Percentiles rank a stretch among this genome's conserved stretches.
Conservation (phyloP, 192 early-diverging fungal genomes). For the Gonapodya prolifera region DNA sequence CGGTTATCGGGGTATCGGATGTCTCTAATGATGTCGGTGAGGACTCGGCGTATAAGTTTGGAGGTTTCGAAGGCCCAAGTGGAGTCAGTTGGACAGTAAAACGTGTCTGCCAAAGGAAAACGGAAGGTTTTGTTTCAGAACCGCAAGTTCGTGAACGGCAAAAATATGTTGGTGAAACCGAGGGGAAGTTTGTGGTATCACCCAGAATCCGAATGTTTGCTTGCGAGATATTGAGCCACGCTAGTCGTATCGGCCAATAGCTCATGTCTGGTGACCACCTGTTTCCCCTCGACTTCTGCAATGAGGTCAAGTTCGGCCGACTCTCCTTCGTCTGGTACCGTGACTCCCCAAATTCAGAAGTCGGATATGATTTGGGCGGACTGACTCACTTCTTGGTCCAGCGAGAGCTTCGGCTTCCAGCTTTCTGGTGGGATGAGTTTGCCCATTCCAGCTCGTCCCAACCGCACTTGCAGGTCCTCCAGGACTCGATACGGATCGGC, state of each 20-base stretch:
- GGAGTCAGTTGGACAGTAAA: neutral
- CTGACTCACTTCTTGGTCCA: conserved; percentile 58
- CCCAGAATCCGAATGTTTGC: too few relatives aligned
- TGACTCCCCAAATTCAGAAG: neutral
- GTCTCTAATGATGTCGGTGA: too few relatives aligned
- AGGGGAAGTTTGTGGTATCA: neutral
- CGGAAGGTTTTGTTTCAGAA: too few relatives aligned
- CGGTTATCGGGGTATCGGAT: neutral
- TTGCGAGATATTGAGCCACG: neutral
- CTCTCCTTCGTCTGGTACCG: neutral
- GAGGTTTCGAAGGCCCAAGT: neutral
- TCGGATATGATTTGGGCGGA: neutral
- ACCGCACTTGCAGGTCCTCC: conserved; percentile 58
- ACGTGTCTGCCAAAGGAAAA: neutral
- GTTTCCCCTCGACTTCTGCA: too few relatives aligned
- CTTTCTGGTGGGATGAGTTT: conserved; percentile 84
- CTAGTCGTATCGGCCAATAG: neutral
- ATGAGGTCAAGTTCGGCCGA: too few relatives aligned
- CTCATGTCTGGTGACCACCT: neutral
- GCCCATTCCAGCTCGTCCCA: conserved; percentile 69
- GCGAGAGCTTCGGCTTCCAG: conserved; percentile 67
- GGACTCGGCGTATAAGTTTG: neutral
- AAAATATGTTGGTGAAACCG: neutral
- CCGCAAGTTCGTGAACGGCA: too few relatives aligned
- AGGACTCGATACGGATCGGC: conserved; percentile 72